These are phyloP conservation scores for Diplodia intermedia DNA, from an alignment of 2,329 filamentous ascomycete genomes.

Conservation along the genomic window DNA sequence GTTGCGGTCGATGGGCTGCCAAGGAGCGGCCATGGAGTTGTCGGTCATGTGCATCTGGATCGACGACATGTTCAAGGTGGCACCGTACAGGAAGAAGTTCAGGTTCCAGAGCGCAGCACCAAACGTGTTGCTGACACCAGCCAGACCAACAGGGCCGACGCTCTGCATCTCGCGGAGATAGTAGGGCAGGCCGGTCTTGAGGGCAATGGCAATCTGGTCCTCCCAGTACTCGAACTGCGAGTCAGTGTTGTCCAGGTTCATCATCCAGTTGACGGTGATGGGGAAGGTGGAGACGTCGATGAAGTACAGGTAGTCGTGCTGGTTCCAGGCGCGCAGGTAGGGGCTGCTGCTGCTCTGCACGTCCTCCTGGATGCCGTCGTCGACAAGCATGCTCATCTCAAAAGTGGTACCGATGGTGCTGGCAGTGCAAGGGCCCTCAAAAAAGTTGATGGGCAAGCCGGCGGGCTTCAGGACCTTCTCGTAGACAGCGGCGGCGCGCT, in stretches of 20 bases:
- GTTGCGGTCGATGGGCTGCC: constrained; percentile 55
- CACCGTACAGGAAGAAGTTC: constrained; percentile 60
- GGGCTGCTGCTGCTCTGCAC: constrained; percentile 45
- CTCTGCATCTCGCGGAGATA: constrained; percentile 61
- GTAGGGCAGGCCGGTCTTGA: constrained; percentile 54
- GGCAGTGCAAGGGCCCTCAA: constrained; percentile 58
- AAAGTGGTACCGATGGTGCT: constrained; percentile 61
- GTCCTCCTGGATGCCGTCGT: constrained; percentile 49
- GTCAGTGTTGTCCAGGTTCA: constrained; percentile 56
- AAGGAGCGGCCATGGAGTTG: constrained; percentile 59
- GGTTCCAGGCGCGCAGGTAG: constrained; percentile 57
- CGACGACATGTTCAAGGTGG: constrained; percentile 55
- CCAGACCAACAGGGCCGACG: constrained; percentile 57
- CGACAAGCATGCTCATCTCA: constrained; percentile 52
- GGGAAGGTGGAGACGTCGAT: constrained; percentile 55
- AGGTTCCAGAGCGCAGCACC: constrained; percentile 60
- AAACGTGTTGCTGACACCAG: constrained; percentile 57
- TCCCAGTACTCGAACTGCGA: constrained; percentile 57
- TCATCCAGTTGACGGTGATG: constrained; percentile 55
- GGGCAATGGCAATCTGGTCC: constrained; percentile 52
- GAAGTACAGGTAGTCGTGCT: constrained; percentile 63
- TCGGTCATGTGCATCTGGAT: constrained; percentile 63
- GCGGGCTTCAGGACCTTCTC: constrained; percentile 54
- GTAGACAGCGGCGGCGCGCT: constrained; percentile 54
- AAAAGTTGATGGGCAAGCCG: constrained; percentile 51